Evolutionary conservation across 163 green algal species (phyloP).

Genomic region (Scenedesmus sp.): DNA sequence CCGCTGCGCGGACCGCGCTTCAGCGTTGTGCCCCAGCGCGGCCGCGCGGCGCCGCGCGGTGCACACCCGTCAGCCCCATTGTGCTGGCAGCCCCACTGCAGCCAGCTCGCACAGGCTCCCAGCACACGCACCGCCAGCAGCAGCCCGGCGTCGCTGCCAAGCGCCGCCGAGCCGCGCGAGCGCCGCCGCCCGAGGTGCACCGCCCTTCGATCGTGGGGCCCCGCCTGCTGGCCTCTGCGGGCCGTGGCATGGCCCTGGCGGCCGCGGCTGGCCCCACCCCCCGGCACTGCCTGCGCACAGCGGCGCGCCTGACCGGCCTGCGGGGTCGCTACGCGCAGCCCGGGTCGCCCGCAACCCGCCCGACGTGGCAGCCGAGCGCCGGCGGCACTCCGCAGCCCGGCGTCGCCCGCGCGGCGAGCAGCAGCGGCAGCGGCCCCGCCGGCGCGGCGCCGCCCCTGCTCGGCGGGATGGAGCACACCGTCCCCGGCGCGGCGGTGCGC

Average conservation of each 20-base stretch:
- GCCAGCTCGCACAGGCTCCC: no score
- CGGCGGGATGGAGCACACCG: not conserved
- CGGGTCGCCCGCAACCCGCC: not conserved
- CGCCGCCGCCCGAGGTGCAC: no score
- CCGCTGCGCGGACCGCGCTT: no score
- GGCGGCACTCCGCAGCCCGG: not conserved
- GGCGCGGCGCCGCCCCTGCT: not conserved
- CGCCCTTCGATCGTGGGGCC: no score
- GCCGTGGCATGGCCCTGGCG: constrained; percentile 26
- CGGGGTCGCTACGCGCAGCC: not conserved
- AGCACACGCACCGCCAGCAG: no score
- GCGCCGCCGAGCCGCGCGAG: no score
- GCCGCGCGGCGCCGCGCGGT: no score
- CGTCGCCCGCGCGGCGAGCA: not conserved
- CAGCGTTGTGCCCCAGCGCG: no score
- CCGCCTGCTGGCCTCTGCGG: no score
- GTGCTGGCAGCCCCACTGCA: no score
- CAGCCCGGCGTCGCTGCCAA: no score
- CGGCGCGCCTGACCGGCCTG: not conserved
- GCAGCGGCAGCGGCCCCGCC: not conserved
- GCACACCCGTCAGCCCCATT: no score
- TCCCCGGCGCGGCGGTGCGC: constrained; percentile 22
- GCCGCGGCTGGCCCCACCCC: constrained; percentile 20
- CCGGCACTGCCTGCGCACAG: constrained; percentile 16
- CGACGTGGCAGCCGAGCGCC: not conserved